phyloP scores from a whole-genome alignment of 1,284 basidiomycete species.

The Ceratobasidium sp. region DNA sequence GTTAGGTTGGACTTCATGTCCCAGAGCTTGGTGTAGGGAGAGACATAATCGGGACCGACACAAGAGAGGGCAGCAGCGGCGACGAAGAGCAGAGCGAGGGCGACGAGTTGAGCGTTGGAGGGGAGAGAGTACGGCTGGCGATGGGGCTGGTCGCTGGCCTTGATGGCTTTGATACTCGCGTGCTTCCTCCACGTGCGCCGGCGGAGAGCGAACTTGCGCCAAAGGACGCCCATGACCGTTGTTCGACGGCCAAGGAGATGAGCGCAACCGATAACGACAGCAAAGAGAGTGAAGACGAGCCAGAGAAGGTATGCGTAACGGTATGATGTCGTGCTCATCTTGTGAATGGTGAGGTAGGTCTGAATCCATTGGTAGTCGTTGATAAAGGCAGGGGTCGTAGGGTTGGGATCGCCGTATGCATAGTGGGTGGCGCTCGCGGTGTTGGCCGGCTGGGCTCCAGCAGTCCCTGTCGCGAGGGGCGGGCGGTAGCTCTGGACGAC shows the following conservation, averaged over 20 bases:
- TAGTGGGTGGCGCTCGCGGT: conserved; percentile 38
- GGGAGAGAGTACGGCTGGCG: conserved; percentile 68
- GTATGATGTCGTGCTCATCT: conserved; percentile 65
- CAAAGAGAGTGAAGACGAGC: conserved; percentile 53
- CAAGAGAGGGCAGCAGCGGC: conserved; percentile 65
- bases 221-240: conserved; percentile 45
- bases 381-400: conserved; percentile 62
- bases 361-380: conserved; percentile 68
- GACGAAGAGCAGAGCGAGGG: conserved; percentile 62
- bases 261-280: conserved; percentile 54
- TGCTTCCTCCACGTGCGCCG: conserved; percentile 48
- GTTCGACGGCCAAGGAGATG: conserved; percentile 51
- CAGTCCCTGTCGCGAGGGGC: conserved; percentile 31
- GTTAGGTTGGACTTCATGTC: conserved; percentile 54
- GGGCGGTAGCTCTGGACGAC: conserved; percentile 26
- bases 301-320: conserved; percentile 71
- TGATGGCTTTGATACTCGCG: conserved; percentile 44
- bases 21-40: conserved; percentile 67
- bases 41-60: conserved; percentile 81
- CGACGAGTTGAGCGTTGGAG: conserved; percentile 72
- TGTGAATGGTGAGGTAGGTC: conserved; percentile 68
- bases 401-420: conserved; percentile 56
- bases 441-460: conserved; percentile 23
- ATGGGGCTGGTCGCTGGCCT: conserved; percentile 53
- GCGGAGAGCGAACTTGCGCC: conserved; percentile 46